Base-by-base conservation (phyloP, 164 flowering plant species). In the Vitis vinifera region DNA sequence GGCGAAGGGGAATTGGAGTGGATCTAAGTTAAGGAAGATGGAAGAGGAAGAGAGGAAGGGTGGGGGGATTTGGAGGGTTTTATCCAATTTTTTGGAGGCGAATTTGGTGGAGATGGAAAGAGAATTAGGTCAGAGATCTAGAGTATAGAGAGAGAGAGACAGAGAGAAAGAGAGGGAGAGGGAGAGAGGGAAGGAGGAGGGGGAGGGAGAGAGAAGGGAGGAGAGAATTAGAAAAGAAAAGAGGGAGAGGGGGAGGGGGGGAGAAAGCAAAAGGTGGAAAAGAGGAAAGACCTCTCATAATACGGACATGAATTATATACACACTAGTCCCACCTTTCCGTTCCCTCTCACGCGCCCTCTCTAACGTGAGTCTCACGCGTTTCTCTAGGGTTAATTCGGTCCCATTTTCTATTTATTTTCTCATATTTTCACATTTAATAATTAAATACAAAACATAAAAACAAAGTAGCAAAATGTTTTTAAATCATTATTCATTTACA, bases 271-370 rank as follows among this genome's bases (percentile, higher is more conserved):
- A 77, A 76, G 72, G 58, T 56, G 66, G 75, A 67, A 78, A 74
- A 75, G 66, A 61, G 44, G 71, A 79, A 77, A 75, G 77, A 65
- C 68, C 68, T 57, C 70, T 62, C 69, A 75, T 73, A 71, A 82
- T 80, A 71, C 77, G 68, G 79, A 68, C 79, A 77, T 81, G 69
- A 74, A 80, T 81, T 80, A 77, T 76, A 74, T 73, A 76, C 68
- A 72, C 19, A 62, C 47, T 65, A 59, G 73, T 55, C 68, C 75
- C 82, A 80, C 74, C 80, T 51, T 59, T 16, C 44, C 67, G 56
- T 59, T 56, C n/a, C 51, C 49, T 17, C 51, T 62, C 83, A 77
- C 83, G 73, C 78, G 48, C 76, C 30, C 0, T 14, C 44, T 37
- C 44, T 37, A 37, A 0, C 4, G 6, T 37, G 44, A 37, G 23